Evolutionary conservation across 75 land plant genomes (phyloP).

Genomic region (Picea sitchensis): DNA sequence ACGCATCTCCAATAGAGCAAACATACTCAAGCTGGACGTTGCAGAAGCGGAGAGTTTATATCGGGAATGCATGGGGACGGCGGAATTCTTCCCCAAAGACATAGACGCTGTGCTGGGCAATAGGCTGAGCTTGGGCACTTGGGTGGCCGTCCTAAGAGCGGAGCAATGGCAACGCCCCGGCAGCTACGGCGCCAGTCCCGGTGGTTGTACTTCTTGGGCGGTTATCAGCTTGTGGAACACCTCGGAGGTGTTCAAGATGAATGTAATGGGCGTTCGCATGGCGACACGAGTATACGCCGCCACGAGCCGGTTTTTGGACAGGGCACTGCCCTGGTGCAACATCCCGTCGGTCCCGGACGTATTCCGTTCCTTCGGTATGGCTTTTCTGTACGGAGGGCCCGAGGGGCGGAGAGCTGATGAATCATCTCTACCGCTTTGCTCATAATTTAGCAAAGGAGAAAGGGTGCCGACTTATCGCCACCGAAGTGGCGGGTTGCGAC

Average conservation of each 20-base stretch:
- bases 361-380: conserved; percentile 35
- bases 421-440: conserved; percentile 28
- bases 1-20: conserved; percentile 7
- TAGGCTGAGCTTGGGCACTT: conserved; percentile 54
- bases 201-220: conserved; percentile 33
- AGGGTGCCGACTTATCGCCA: conserved; percentile 35
- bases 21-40: conserved; percentile 19
- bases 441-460: conserved; percentile 38
- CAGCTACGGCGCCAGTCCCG: not conserved
- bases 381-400: conserved; percentile 57
- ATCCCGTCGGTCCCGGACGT: conserved; percentile 41
- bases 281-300: conserved; percentile 15
- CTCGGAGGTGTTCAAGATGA: conserved; percentile 46
- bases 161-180: conserved; percentile 9
- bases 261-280: conserved; percentile 34
- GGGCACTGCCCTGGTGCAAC: conserved; percentile 33
- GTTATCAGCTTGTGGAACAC: conserved; percentile 63
- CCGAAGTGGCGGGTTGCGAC: conserved; percentile 46
- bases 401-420: conserved; percentile 21
- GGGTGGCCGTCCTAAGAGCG: conserved; percentile 36
- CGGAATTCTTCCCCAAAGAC: conserved; percentile 61
- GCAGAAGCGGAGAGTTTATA: conserved; percentile 43
- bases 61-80: conserved; percentile 22
- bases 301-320: conserved; percentile 19
- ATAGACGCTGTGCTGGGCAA: conserved; percentile 31